These are phyloP conservation scores for Vigna unguiculata DNA, from an alignment of 306 rosid genomes.

Conservation along the genomic window DNA sequence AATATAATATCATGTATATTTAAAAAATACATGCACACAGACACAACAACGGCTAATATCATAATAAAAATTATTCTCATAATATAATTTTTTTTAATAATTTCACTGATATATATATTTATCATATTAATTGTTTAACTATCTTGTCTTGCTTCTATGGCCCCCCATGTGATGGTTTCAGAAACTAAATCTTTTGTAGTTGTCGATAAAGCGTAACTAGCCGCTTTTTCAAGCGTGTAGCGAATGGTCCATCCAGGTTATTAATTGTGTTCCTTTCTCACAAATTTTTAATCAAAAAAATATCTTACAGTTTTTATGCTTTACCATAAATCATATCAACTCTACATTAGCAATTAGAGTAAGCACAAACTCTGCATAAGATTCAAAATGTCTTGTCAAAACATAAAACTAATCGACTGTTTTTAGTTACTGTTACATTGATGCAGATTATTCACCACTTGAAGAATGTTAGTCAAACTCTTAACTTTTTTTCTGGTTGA, in stretches of 20 bases:
- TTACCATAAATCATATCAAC: neutral
- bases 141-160: slow-evolving; percentile 57
- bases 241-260: slow-evolving; percentile 49
- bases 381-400: no score
- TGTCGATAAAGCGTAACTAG: slow-evolving; percentile 71
- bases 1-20: no score
- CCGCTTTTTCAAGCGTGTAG: slow-evolving; percentile 69
- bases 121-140: neutral
- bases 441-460: no score
- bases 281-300: neutral
- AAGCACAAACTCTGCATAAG: neutral
- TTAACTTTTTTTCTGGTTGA: no score
- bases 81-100: neutral
- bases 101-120: neutral
- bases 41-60: no score
- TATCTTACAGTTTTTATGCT: neutral
- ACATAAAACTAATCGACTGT: no score
- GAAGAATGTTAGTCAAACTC: no score
- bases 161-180: slow-evolving; percentile 76
- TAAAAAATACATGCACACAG: no score
- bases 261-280: slow-evolving; percentile 24
- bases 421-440: no score
- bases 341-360: no score
- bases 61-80: neutral
- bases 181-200: slow-evolving; percentile 63